phyloP scores from a whole-genome alignment of 75 land plant species.

The Cupressus sempervirens region DNA sequence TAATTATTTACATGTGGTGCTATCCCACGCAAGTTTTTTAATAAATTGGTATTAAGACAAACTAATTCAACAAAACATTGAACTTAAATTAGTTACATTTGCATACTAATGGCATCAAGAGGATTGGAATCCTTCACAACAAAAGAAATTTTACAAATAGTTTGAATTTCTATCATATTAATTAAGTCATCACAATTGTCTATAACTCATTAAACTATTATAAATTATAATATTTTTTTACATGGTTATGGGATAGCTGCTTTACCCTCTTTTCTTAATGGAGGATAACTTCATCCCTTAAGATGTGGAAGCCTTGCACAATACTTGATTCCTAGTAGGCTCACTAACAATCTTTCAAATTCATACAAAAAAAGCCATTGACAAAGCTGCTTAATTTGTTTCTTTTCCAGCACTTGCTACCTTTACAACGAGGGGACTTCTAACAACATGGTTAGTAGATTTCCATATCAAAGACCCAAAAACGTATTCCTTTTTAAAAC shows the following conservation, averaged over 20 bases:
- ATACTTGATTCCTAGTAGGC: no score
- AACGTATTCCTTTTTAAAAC: not conserved
- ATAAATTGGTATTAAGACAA: no score
- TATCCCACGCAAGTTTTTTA: no score
- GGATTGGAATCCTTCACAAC: no score
- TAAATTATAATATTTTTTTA: not conserved
- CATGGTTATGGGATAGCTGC: not conserved
- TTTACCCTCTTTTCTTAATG: not conserved
- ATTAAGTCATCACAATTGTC: not conserved
- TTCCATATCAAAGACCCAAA: constrained; percentile 25
- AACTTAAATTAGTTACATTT: no score
- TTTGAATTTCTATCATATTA: not conserved
- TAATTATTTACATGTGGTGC: no score
- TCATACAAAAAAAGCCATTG: no score
- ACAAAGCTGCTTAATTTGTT: not conserved
- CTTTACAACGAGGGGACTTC: constrained; percentile 16
- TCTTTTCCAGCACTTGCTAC: not conserved
- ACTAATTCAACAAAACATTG: no score
- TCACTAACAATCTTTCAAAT: no score
- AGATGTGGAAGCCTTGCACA: no score
- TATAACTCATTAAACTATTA: not conserved
- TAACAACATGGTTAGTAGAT: constrained; percentile 12
- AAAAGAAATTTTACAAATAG: not conserved
- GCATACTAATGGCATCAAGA: no score
- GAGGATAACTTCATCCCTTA: no score